Conservation (phyloP, 1,284 basidiomycete species). For the Polyporus tsugae region DNA sequence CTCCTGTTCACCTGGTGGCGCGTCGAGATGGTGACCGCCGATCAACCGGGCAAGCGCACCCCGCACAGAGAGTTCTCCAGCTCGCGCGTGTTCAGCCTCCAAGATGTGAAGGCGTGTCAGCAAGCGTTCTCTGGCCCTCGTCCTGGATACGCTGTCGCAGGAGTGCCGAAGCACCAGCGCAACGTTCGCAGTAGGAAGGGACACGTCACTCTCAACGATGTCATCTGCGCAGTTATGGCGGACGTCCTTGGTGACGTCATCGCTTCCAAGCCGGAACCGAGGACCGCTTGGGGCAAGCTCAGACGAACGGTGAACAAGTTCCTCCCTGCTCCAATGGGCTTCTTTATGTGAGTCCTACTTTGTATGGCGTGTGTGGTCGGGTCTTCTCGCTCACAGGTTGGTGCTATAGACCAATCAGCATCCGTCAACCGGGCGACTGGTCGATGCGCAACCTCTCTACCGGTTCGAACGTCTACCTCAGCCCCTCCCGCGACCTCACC, state of each 20-base stretch:
- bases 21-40: constrained; percentile 38
- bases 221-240: constrained; percentile 42
- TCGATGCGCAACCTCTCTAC: constrained; percentile 42
- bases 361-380: not conserved
- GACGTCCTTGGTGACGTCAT: constrained; percentile 38
- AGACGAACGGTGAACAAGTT: constrained; percentile 27
- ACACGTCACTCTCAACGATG: constrained; percentile 44
- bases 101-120: constrained; percentile 42
- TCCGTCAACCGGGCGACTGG: constrained; percentile 40
- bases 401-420: constrained; percentile 36
- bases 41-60: constrained; percentile 32
- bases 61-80: constrained; percentile 38
- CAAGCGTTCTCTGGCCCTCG: constrained; percentile 40
- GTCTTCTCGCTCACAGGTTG: not conserved
- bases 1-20: constrained; percentile 41
- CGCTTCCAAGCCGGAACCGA: constrained; percentile 28
- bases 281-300: constrained; percentile 22
- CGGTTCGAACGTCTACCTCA: constrained; percentile 36
- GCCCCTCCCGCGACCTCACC: constrained; percentile 29
- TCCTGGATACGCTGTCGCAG: constrained; percentile 35
- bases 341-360: constrained; percentile 36
- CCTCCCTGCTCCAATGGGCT: constrained; percentile 37
- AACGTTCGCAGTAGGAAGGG: constrained; percentile 31
- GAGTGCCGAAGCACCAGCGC: constrained; percentile 32
- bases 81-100: constrained; percentile 38